Evolutionary conservation across 2,329 filamentous ascomycete species (phyloP), one percentile per base, ranked within the genome.

Genomic region (Hymenoscyphus salicellus): DNA sequence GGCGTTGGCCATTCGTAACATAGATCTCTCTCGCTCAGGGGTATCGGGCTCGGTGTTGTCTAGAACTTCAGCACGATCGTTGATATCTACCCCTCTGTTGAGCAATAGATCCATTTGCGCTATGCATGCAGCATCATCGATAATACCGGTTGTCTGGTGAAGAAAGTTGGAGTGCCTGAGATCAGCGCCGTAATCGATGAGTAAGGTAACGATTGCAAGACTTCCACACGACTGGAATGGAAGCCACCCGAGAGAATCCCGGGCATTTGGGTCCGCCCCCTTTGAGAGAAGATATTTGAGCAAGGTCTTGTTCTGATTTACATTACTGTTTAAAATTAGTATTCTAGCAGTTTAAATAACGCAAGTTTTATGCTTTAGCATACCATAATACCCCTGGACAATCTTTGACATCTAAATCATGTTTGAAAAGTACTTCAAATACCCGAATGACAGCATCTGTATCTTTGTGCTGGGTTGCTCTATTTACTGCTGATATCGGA

Each of bases 121-220:
- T 26, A 49, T 32, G 26, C 58, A 60, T 49, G 17, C 16, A 26
- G 8, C 58, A 16, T 60, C 23, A 16, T 60, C 58, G 3, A 26
- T 8, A 30, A 60, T 46, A 30, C 23, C 17, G 20, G 36, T 60
- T 17, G 58, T 26, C n/a, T 11, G 10, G 5, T 60, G 33, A 16
- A 60, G 16, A 30, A 60, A 32, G 38, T 60, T 60, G 16, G 58
- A 60, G 10, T 36, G 58, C 26, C 32, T 49, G 10, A 43, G n/a
- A 49, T 60, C 58, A 17, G 58, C 58, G 2, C 58, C 58, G 23
- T 60, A 49, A 49, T 60, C 58, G 36, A 60, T 49, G 38, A 60
- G 58, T 7, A 49, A 6, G 3, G 11, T 23, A 16, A 43, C 20
- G 7, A 30, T 38, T 5, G n/a, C 23, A n/a, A 26, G 8, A 60